Conservation (phyloP, 2,329 filamentous ascomycete species). For the Pseudocercospora crystallina region DNA sequence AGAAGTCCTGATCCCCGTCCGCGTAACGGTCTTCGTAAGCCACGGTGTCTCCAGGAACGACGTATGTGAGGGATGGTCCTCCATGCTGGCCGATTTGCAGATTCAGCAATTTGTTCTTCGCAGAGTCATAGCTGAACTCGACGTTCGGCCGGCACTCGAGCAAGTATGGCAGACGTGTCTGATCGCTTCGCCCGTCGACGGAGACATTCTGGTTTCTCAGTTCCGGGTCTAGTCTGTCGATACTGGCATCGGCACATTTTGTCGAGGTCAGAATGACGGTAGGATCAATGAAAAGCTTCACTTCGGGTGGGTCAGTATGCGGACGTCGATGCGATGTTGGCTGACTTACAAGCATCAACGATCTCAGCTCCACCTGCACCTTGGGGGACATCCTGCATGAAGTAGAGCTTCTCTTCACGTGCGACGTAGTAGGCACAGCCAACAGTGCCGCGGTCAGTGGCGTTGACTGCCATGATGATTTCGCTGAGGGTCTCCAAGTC, state of each 20-base stretch:
- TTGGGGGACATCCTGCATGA: slow-evolving; percentile 72
- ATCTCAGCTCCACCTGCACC: slow-evolving; percentile 63
- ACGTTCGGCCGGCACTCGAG: slow-evolving; percentile 68
- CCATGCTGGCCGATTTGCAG: slow-evolving; percentile 55
- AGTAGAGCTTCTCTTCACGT: slow-evolving; percentile 65
- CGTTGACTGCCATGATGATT: slow-evolving; percentile 76
- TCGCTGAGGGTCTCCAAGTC: slow-evolving; percentile 52
- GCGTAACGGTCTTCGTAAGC: slow-evolving; percentile 37
- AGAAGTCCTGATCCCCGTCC: slow-evolving; percentile 43
- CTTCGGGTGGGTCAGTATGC: slow-evolving; percentile 39
- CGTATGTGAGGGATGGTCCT: slow-evolving; percentile 54
- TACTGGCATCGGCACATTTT: slow-evolving; percentile 52
- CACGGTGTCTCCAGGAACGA: slow-evolving; percentile 59
- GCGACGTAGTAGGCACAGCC: slow-evolving; percentile 84
- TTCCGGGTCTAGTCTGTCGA: slow-evolving; percentile 47
- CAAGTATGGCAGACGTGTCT: slow-evolving; percentile 57
- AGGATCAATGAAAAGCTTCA: slow-evolving; percentile 62
- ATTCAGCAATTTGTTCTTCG: slow-evolving; percentile 64
- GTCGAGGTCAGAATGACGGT: slow-evolving; percentile 60
- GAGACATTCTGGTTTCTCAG: slow-evolving; percentile 29
- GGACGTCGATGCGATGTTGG: too few relatives aligned
- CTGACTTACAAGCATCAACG: slow-evolving; percentile 44
- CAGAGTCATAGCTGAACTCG: slow-evolving; percentile 70
- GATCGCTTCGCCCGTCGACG: slow-evolving; percentile 38
- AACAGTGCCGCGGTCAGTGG: slow-evolving; percentile 67